Percentiles rank a stretch among this genome's conserved stretches.
Evolutionary conservation across 352 stramenopile species (phyloP).

Genomic region (Pythium guiyangense): DNA sequence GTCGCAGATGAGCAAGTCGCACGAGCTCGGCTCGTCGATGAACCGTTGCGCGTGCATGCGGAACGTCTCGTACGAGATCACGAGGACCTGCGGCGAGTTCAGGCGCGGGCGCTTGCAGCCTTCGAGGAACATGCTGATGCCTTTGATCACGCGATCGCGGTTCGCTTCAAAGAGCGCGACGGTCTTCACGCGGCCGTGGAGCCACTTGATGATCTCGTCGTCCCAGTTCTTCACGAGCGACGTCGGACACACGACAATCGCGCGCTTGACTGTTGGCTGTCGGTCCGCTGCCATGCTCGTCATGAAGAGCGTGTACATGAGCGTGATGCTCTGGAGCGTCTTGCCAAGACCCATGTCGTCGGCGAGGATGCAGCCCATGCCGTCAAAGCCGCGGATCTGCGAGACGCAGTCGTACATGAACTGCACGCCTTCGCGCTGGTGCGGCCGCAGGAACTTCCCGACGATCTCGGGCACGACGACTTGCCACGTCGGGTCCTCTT

Average conservation of each 20-base stretch:
- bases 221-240: slow-evolving; percentile 90
- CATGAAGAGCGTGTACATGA: slow-evolving; percentile 82
- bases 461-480: slow-evolving; percentile 89
- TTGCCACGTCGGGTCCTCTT: slow-evolving; percentile 51
- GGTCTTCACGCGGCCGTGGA: slow-evolving; percentile 80
- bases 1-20: slow-evolving; percentile 97
- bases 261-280: slow-evolving; percentile 60
- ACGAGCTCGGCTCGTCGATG: slow-evolving; percentile 77
- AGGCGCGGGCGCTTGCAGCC: slow-evolving; percentile 59
- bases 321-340: slow-evolving; percentile 83
- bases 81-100: slow-evolving; percentile 65
- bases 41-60: slow-evolving; percentile 91
- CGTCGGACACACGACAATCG: slow-evolving; percentile 82
- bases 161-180: slow-evolving; percentile 81
- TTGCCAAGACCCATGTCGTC: slow-evolving; percentile 89
- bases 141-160: slow-evolving; percentile 75
- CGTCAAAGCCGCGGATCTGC: slow-evolving; percentile 69
- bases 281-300: slow-evolving; percentile 51
- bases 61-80: slow-evolving; percentile 92
- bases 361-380: slow-evolving; percentile 82
- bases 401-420: slow-evolving; percentile 97
- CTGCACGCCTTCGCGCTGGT: slow-evolving; percentile 95
- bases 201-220: slow-evolving; percentile 87
- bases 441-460: slow-evolving; percentile 92
- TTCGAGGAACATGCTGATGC: slow-evolving; percentile 80